These are phyloP conservation scores for Colletotrichum scovillei DNA, from an alignment of 2,329 filamentous ascomycete genomes.

Conservation along the genomic window DNA sequence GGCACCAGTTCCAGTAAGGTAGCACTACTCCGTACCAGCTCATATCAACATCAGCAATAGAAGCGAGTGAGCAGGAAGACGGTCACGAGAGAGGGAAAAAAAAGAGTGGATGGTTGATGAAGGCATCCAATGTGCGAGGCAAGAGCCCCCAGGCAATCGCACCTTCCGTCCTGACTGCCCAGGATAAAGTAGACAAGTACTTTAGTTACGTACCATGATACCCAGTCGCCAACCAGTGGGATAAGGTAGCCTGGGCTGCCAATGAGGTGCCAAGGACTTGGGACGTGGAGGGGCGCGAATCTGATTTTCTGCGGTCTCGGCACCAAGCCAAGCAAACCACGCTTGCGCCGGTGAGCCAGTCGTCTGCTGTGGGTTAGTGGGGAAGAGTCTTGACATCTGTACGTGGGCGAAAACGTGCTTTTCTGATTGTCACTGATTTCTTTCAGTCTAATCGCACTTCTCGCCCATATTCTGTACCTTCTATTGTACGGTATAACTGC, in stretches of 20 bases:
- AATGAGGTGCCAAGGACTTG: slow-evolving; percentile 13
- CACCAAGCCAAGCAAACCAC: slow-evolving; percentile 19
- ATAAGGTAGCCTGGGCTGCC: not conserved
- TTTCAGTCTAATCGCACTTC: not conserved
- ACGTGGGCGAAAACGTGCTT: slow-evolving; percentile 2
- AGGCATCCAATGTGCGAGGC: not conserved
- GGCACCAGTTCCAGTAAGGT: not conserved
- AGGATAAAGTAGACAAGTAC: not conserved
- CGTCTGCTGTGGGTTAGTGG: slow-evolving; percentile 12
- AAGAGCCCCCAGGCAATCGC: not conserved
- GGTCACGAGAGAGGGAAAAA: not conserved
- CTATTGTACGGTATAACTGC: too few relatives aligned
- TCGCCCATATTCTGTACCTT: too few relatives aligned
- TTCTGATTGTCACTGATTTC: not conserved
- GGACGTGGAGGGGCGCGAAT: slow-evolving; percentile 4
- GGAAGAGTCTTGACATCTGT: not conserved
- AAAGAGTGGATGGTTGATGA: slow-evolving; percentile 1
- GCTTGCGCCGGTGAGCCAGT: slow-evolving; percentile 18
- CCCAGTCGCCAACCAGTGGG: not conserved
- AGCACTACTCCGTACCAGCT: not conserved
- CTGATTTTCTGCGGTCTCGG: slow-evolving; percentile 32
- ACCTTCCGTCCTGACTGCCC: not conserved
- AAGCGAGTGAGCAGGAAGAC: not conserved
- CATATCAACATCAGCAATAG: not conserved
- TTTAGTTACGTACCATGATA: not conserved